Base-by-base conservation (phyloP, 2,329 filamentous ascomycete genomes). In the Tolypocladium capitatum region DNA sequence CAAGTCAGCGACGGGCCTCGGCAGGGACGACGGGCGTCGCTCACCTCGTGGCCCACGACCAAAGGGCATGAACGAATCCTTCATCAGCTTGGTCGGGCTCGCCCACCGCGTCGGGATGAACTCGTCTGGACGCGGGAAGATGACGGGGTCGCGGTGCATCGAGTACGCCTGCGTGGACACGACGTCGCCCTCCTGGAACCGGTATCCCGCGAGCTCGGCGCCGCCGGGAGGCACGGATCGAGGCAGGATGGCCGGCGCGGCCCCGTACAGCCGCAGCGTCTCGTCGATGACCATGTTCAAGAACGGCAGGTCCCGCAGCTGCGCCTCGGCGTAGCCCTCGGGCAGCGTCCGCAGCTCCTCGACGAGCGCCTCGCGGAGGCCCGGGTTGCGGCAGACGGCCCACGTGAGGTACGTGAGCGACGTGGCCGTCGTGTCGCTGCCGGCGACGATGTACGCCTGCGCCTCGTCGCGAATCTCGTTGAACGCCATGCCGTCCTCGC, bases 351-450 rank as follows among this genome's bases (percentile, higher is more conserved):
- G 54, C 0, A 74, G 52, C 52, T 69, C 67, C 1, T 55, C 48
- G 1, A 66, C 53, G 0, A 74, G 56, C 6, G 48, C 51, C 1
- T 56, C 52, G 33, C 59, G 59, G 27, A 69, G 49, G 0, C 54
- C 46, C 0, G 62, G 60, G 16, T 60, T 49, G 16, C 54, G 50
- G 46, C 61, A 65, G 9, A 70, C 56, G 5, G 58, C 53, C 66
- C 67, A 75, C 6, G 69, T 53, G 0, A 73, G 56, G 48, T 74
- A 76, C 0, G 73, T 76, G 40, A 77, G 50, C 0, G 71, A 70
- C 13, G 66, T 63, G 1, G 73, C 68, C 0, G 74, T 76, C 0
- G 74, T 78, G 48, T 76, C 73, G 34, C 65, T 72, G 2, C 74
- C 74, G 1, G 73, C 75, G 5, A 72, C 48, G 42, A 77, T 75